Evolutionary conservation across 495 filamentous ascomycete genomes (phyloP), one percentile per base, ranked within the genome.

Genomic region (Penicillium malachiteum): DNA sequence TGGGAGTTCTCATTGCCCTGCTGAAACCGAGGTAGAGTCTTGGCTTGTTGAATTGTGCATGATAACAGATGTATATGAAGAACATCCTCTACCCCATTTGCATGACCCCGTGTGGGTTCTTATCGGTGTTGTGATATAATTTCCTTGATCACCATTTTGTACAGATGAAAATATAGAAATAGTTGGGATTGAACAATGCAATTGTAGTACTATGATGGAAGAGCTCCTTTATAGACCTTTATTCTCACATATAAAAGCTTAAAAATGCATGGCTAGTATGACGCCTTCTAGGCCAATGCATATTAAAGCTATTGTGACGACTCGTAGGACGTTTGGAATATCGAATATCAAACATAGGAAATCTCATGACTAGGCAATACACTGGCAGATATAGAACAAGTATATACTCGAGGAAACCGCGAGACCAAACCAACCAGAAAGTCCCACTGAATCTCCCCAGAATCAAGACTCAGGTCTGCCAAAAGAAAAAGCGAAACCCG

Each of bases 1-100:
- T 82, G 52, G 81, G 79, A 33, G 63, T 85, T 34, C 45, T 91
- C n/a, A 70, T 86, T 47, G 66, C 85, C 14, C 42, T 92, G 16
- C 55, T 89, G 47, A 78, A 81, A 56, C 71, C 74, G 42, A 64
- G 65, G 52, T 83, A 67, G 74, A 58, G 1, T 14, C n/a, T 31
- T 4, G 43, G 13, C 26, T 46, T 33, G 43, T 46, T 33, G 21
- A 46, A 31, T 32, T 46, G 43, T 14, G n/a, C 21, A 46, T 46
- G 11, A n/a, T 26, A 33, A 32, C 43, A 46, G 4, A 46, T 46
- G 43, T 46, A 14, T n/a, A 30, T 43, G 21, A 14, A 9, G 43
- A 31, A 13, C 26, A 12, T 26, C 26, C 26, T 21, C 42, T 46
- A 26, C 21, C 21, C 21, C 43, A 46, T 46, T 32, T 1, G 21